These are phyloP conservation scores for Chrysanthemum seticuspe DNA, from an alignment of 129 eudicot genomes.

Conservation along the genomic window DNA sequence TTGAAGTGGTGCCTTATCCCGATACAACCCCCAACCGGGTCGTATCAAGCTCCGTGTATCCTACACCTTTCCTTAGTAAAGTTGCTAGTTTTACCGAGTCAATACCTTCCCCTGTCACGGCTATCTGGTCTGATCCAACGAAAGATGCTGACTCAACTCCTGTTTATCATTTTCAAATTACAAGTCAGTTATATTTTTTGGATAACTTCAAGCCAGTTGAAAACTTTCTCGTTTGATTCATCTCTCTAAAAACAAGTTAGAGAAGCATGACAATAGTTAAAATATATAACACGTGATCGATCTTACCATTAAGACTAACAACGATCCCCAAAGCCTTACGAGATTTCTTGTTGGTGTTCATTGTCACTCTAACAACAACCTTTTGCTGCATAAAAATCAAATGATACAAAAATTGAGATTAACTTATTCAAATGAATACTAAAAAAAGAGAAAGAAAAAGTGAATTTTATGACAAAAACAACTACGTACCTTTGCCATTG, in stretches of 20 bases:
- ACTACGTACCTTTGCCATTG: no score
- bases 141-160: conserved; percentile 41
- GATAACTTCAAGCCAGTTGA: no score
- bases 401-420: no score
- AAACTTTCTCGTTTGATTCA: no score
- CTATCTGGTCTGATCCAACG: conserved; percentile 31
- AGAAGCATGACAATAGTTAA: no score
- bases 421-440: no score
- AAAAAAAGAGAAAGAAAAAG: no score
- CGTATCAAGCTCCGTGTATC: conserved; percentile 32
- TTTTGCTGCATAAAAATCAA: conserved; percentile 35
- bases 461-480: no score
- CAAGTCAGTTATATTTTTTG: no score
- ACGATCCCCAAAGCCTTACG: conserved; percentile 35
- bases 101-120: conserved; percentile 33
- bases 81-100: conserved; percentile 32
- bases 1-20: no score
- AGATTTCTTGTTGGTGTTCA: conserved; percentile 27
- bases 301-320: conserved; percentile 12
- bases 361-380: conserved; percentile 32
- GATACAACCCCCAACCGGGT: no score
- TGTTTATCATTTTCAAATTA: not conserved
- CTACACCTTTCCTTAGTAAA: conserved; percentile 27
- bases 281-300: not conserved
- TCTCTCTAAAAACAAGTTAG: no score